Conservation (phyloP, 1,284 basidiomycete species). For the Fomitopsis pinicola region DNA sequence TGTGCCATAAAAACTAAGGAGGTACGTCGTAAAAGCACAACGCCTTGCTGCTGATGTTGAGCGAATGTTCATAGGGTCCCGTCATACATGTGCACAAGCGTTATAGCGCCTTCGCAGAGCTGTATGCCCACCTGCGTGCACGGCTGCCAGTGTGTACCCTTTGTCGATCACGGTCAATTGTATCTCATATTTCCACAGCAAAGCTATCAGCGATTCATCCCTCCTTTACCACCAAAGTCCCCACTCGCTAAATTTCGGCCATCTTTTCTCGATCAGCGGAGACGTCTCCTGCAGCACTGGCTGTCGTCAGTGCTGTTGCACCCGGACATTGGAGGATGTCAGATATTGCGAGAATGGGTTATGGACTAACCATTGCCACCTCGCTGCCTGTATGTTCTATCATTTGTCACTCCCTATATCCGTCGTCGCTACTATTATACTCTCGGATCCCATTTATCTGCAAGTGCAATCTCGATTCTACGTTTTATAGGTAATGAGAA, state of each 20-base stretch:
- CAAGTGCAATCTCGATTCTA: too few relatives aligned
- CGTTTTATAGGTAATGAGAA: too few relatives aligned
- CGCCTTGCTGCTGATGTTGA: neutral
- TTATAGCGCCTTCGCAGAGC: conserved; percentile 64
- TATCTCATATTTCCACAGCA: conserved; percentile 18
- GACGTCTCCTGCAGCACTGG: conserved; percentile 64
- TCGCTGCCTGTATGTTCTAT: neutral
- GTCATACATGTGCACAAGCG: conserved; percentile 65
- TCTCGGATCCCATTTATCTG: neutral
- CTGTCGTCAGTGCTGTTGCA: conserved; percentile 63
- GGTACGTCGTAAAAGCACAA: conserved; percentile 21
- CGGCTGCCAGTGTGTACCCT: conserved; percentile 46
- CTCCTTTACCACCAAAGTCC: conserved; percentile 65
- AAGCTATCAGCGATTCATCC: conserved; percentile 48
- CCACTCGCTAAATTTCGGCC: conserved; percentile 64
- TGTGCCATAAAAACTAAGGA: conserved; percentile 62
- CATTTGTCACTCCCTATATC: neutral
- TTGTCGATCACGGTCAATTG: neutral
- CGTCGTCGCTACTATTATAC: neutral
- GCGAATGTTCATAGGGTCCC: conserved; percentile 38
- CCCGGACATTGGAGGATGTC: conserved; percentile 64
- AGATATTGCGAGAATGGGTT: conserved; percentile 63
- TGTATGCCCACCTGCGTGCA: conserved; percentile 45
- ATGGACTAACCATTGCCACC: conserved; percentile 34
- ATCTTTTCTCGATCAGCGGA: conserved; percentile 67